Percentiles rank a stretch among this genome's conserved stretches.
These are phyloP conservation scores for Penicillium canescens DNA, from an alignment of 495 filamentous ascomycete species.

Conservation along the genomic window DNA sequence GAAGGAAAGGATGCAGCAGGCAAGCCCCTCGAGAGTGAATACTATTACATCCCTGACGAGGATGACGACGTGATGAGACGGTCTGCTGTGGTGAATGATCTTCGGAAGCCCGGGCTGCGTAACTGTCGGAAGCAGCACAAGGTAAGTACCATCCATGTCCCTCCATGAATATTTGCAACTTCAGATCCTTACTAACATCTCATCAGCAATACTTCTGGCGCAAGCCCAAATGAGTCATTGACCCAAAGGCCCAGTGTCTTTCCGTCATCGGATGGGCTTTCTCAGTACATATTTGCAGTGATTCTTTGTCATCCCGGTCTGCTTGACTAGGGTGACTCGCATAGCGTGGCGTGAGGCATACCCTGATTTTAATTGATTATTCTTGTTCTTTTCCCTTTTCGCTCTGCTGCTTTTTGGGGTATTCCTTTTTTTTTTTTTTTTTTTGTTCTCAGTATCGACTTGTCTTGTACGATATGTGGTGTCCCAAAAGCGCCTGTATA, in stretches of 20 bases:
- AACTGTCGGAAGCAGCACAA: constrained; percentile 94
- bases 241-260: not conserved
- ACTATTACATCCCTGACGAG: constrained; percentile 93
- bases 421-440: not conserved
- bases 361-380: constrained; percentile 36
- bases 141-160: constrained; percentile 53
- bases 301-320: constrained; percentile 28
- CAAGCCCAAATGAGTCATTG: constrained; percentile 60
- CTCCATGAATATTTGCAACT: constrained; percentile 1
- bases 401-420: not conserved
- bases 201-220: constrained; percentile 92
- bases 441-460: constrained; percentile 24
- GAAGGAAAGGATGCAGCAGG: constrained; percentile 96
- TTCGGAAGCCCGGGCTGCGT: constrained; percentile 84
- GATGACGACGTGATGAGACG: constrained; percentile 79
- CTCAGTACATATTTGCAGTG: constrained; percentile 46
- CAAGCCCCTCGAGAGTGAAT: constrained; percentile 91
- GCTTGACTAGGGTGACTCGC: constrained; percentile 28
- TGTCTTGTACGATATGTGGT: constrained; percentile 40
- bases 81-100: constrained; percentile 78
- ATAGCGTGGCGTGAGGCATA: constrained; percentile 56
- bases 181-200: constrained; percentile 16
- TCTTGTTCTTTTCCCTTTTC: constrained; percentile 17
- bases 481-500: constrained; percentile 10
- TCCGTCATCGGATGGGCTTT: constrained; percentile 20